Percentiles rank a stretch among this genome's conserved stretches.
These are phyloP conservation scores for Auriscalpium microsporum DNA, from an alignment of 768 basidiomycete species.

Conservation along the genomic window DNA sequence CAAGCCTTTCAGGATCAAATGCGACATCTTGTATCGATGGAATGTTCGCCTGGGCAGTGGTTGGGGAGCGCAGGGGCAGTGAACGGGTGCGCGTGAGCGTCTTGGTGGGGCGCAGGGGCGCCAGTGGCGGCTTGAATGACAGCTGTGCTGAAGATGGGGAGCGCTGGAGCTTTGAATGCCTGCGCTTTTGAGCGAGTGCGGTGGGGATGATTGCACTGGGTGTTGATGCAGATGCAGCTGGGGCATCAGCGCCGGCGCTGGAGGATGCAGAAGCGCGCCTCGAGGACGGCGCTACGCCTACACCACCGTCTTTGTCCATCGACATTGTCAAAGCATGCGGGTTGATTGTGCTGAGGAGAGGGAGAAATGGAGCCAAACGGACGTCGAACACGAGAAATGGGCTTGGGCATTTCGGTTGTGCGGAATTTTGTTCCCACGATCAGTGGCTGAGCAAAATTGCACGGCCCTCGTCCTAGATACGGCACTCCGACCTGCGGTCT, in stretches of 20 bases:
- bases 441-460: background rate
- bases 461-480: background rate
- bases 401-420: background rate
- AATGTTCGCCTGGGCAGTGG: slow-evolving; percentile 1
- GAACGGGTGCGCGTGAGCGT: slow-evolving; percentile 38
- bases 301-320: too few relatives aligned
- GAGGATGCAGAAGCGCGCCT: too few relatives aligned
- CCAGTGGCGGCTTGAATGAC: slow-evolving; percentile 10
- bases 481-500: background rate
- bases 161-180: slow-evolving; percentile 11
- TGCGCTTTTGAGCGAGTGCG: background rate
- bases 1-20: slow-evolving; percentile 38
- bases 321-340: too few relatives aligned
- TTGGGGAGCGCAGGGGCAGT: slow-evolving; percentile 31
- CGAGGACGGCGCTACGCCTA: too few relatives aligned
- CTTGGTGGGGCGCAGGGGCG: slow-evolving; percentile 11
- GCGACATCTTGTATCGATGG: slow-evolving; percentile 28
- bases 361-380: too few relatives aligned
- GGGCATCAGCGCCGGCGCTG: too few relatives aligned
- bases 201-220: too few relatives aligned
- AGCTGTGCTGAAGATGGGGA: slow-evolving; percentile 17
- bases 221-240: too few relatives aligned
- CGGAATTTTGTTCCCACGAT: background rate
- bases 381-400: background rate
- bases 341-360: too few relatives aligned